Conservation (phyloP, 192 early-diverging fungal genomes). For the Umbelopsis sp. region DNA sequence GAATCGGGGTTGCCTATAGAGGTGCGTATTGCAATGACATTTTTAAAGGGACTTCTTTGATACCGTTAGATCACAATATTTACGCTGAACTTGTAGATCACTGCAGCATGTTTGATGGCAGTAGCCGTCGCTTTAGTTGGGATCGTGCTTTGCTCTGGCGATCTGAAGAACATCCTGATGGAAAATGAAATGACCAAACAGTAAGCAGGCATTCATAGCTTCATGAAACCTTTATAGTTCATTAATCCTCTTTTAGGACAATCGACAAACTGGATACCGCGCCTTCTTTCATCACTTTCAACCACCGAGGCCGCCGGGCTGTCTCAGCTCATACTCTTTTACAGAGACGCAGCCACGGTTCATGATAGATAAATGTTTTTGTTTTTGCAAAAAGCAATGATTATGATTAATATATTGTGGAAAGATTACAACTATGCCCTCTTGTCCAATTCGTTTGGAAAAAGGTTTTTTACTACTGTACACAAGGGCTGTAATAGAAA, state of each 20-base stretch:
- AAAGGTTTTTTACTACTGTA: neutral
- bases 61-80: neutral
- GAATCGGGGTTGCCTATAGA: conserved; percentile 49
- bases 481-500: too few species aligned
- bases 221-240: neutral
- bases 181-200: conserved; percentile 62
- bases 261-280: conserved; percentile 64
- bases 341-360: conserved; percentile 24
- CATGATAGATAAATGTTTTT: conserved; percentile 17
- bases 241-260: conserved; percentile 40
- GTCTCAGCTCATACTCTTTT: conserved; percentile 14
- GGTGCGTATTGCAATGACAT: conserved; percentile 33
- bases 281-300: conserved; percentile 60
- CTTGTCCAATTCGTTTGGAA: too few species aligned
- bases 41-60: neutral
- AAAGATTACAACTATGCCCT: neutral
- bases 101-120: conserved; percentile 49
- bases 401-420: neutral
- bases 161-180: conserved; percentile 62
- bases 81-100: conserved; percentile 41
- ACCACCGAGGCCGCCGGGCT: conserved; percentile 53
- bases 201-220: conserved; percentile 39
- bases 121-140: conserved; percentile 52
- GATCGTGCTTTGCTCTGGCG: conserved; percentile 51
- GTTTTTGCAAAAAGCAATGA: neutral